Conservation (phyloP, 805 yeast species). For the Myxozyma mucilagina region DNA sequence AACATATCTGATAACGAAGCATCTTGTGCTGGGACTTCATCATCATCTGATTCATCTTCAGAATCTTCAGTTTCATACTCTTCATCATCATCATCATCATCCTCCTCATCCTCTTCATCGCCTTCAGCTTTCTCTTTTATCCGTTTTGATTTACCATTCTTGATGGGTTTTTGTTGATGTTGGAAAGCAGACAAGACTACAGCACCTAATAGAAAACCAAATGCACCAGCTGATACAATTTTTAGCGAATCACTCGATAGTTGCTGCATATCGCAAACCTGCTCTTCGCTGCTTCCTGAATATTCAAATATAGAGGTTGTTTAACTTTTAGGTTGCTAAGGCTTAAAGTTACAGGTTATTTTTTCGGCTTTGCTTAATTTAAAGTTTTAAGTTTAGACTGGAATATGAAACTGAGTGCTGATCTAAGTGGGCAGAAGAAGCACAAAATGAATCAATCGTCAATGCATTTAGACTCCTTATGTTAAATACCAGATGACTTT, state of each 20-base stretch:
- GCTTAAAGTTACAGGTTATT: too few species aligned
- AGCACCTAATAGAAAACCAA: conserved; percentile 21
- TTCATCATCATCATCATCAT: conserved; percentile 13
- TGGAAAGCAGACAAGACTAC: neutral
- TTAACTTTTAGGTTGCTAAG: too few species aligned
- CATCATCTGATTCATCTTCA: conserved; percentile 6
- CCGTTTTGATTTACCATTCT: neutral
- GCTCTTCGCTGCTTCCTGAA: too few species aligned
- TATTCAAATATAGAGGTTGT: too few species aligned
- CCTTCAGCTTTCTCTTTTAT: neutral
- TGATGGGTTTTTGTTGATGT: neutral
- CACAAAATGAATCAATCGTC: too few species aligned
- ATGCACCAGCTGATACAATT: conserved; percentile 9
- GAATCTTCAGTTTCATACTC: conserved; percentile 10
- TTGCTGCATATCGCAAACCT: neutral
- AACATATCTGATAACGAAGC: conserved; percentile 14
- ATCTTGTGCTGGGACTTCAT: neutral
- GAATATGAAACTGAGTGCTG: neutral
- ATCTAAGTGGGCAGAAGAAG: too few species aligned
- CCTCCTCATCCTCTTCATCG: conserved; percentile 7
- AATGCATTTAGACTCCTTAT: too few species aligned
- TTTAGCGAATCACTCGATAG: neutral
- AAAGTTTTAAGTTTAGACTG: neutral
- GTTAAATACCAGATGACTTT: neutral
- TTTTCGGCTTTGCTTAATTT: neutral